Evolutionary conservation across 2,329 filamentous ascomycete genomes (phyloP).

Genomic region (Penicillium capsulatum): DNA sequence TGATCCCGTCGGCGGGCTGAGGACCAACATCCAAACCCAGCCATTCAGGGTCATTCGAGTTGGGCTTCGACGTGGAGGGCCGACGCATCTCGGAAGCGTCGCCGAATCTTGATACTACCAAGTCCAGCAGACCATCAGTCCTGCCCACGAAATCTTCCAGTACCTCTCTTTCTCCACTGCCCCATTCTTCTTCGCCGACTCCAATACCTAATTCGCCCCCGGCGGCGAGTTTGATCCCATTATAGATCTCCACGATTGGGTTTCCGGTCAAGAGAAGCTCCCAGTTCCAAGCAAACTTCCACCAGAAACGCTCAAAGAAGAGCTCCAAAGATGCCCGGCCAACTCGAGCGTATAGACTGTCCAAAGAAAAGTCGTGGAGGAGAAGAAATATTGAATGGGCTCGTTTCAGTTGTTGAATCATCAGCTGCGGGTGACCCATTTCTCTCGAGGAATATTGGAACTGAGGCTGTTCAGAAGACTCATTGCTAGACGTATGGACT

Average conservation of each 20-base stretch:
- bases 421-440: slow-evolving; percentile 73
- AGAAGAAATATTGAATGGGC: slow-evolving; percentile 82
- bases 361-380: slow-evolving; percentile 75
- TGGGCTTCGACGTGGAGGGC: slow-evolving; percentile 15
- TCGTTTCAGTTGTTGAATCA: slow-evolving; percentile 74
- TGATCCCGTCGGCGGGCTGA: slow-evolving; percentile 70
- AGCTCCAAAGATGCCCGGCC: slow-evolving; percentile 66
- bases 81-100: slow-evolving; percentile 42
- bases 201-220: slow-evolving; percentile 90
- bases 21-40: slow-evolving; percentile 67
- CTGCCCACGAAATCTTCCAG: slow-evolving; percentile 79
- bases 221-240: slow-evolving; percentile 80
- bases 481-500: slow-evolving; percentile 36
- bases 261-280: slow-evolving; percentile 88
- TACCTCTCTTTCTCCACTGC: slow-evolving; percentile 88
- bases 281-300: slow-evolving; percentile 64
- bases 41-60: slow-evolving; percentile 53
- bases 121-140: slow-evolving; percentile 79
- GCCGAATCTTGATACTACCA: slow-evolving; percentile 84
- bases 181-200: slow-evolving; percentile 91
- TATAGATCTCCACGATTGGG: slow-evolving; percentile 72
- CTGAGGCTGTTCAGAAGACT: slow-evolving; percentile 41
- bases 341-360: slow-evolving; percentile 62
- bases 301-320: slow-evolving; percentile 78
- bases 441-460: slow-evolving; percentile 86